phyloP scores from a whole-genome alignment of 2,329 filamentous ascomycete species.

The Sporothrix sp. region DNA sequence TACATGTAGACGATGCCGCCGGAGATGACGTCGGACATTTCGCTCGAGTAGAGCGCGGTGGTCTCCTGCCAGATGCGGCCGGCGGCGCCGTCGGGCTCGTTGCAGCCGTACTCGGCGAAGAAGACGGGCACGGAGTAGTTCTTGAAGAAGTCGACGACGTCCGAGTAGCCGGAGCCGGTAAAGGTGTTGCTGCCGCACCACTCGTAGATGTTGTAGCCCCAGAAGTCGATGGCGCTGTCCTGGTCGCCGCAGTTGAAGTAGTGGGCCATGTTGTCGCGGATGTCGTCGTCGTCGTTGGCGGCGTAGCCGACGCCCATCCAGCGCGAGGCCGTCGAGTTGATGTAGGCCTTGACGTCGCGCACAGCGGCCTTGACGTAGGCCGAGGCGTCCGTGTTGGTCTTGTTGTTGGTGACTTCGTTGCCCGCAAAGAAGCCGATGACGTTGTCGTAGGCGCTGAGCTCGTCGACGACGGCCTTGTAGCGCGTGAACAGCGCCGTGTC shows the following conservation, averaged over 20 bases:
- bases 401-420: constrained; percentile 89
- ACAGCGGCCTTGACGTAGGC: constrained; percentile 97
- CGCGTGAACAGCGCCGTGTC: constrained; percentile 65
- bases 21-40: constrained; percentile 84
- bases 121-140: constrained; percentile 91
- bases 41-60: constrained; percentile 60
- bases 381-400: constrained; percentile 80
- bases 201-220: constrained; percentile 99
- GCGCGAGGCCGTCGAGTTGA: constrained; percentile 69
- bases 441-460: constrained; percentile 74
- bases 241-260: constrained; percentile 88
- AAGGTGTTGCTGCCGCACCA: constrained; percentile 89
- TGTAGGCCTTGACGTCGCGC: constrained; percentile 91
- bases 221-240: constrained; percentile 74
- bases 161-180: constrained; percentile 65
- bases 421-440: constrained; percentile 96
- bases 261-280: constrained; percentile 70
- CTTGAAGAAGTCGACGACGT: constrained; percentile 75
- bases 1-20: constrained; percentile 99
- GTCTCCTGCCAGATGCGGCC: constrained; percentile 82
- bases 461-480: constrained; percentile 77
- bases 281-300: constrained; percentile 81
- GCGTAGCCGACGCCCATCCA: constrained; percentile 87
- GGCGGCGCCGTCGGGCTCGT: constrained; percentile 48
- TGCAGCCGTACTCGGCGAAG: constrained; percentile 99